Percentiles rank a stretch among this genome's conserved stretches.
phyloP scores from a whole-genome alignment of 139 green algal species.

The Deuterostichococcus epilithicus region DNA sequence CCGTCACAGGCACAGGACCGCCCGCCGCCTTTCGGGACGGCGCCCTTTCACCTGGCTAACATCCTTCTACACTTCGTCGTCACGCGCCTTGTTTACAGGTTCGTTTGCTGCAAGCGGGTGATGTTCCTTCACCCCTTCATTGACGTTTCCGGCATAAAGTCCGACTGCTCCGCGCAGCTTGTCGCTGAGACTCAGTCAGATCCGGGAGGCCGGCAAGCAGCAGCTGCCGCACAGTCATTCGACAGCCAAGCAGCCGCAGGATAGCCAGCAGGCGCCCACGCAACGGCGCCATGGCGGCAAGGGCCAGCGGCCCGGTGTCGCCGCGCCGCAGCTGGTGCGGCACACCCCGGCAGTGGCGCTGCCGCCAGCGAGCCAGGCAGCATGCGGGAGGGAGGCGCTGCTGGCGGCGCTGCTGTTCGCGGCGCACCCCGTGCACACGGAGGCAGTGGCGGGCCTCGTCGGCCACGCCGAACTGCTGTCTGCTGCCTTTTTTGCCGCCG shows the following conservation, averaged over 20 bases:
- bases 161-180: no score
- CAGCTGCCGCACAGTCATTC: no score
- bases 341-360: neutral
- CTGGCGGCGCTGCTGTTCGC: conserved; percentile 61
- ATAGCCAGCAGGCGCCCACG: no score
- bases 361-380: neutral
- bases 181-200: no score
- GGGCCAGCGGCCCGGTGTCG: conserved; percentile 1
- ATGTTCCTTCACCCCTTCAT: no score
- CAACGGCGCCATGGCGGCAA: no score
- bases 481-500: conserved; percentile 40
- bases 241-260: no score
- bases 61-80: conserved; percentile 46
- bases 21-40: conserved; percentile 1
- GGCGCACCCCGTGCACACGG: conserved; percentile 66
- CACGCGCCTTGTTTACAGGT: conserved; percentile 46
- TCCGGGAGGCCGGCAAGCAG: no score
- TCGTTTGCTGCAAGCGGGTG: neutral
- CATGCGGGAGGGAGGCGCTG: conserved; percentile 25
- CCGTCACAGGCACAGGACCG: no score
- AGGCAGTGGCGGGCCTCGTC: conserved; percentile 75
- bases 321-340: neutral
- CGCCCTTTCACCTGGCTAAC: conserved; percentile 57
- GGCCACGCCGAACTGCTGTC: conserved; percentile 70
- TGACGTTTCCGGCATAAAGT: no score